Percentiles rank a stretch among this genome's conserved stretches.
Evolutionary conservation across 495 filamentous ascomycete species (phyloP).

Genomic region (Filosporella fistucella): DNA sequence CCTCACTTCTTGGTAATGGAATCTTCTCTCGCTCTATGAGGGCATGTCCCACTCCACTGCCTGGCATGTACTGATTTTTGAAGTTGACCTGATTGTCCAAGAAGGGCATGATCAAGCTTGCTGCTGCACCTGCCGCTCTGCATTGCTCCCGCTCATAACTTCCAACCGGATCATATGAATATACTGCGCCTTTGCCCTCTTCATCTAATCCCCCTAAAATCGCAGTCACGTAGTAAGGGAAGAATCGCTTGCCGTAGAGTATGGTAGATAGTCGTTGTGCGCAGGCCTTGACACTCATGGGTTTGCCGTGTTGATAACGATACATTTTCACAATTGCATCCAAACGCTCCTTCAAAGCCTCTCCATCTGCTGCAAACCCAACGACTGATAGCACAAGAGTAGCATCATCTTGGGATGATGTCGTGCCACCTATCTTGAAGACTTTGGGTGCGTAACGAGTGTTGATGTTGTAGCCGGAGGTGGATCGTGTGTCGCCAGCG

Average conservation of each 20-base stretch:
- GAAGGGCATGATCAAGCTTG: constrained; percentile 97
- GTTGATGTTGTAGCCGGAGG: constrained; percentile 97
- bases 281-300: constrained; percentile 88
- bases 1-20: constrained; percentile 62
- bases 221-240: constrained; percentile 93
- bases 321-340: constrained; percentile 96
- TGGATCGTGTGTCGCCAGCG: constrained; percentile 92
- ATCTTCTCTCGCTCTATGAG: constrained; percentile 63
- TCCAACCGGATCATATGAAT: constrained; percentile 96
- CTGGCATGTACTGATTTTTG: constrained; percentile 96
- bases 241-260: constrained; percentile 95
- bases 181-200: constrained; percentile 89
- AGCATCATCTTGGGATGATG: constrained; percentile 74
- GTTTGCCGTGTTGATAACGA: constrained; percentile 88
- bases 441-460: constrained; percentile 90
- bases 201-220: constrained; percentile 94
- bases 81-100: constrained; percentile 99
- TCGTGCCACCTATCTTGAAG: constrained; percentile 91
- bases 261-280: constrained; percentile 91
- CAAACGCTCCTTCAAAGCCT: constrained; percentile 82
- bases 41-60: constrained; percentile 78
- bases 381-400: constrained; percentile 88
- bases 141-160: constrained; percentile 96
- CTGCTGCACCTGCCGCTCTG: constrained; percentile 90
- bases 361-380: constrained; percentile 91